Evolutionary conservation across 441 rosid species (phyloP).

Genomic region (Erysimum cheiri): DNA sequence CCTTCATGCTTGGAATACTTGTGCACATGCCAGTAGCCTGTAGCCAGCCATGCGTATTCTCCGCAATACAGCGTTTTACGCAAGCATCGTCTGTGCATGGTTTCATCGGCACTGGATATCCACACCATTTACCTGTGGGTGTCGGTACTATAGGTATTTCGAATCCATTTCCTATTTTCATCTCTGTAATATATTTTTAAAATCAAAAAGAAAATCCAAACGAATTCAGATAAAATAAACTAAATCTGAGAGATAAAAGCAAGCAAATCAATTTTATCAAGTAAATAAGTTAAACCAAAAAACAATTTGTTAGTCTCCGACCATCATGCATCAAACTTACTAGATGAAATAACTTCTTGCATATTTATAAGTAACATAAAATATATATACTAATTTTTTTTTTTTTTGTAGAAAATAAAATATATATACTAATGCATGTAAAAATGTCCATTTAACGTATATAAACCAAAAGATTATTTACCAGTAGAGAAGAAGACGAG

Average conservation of each 20-base stretch:
- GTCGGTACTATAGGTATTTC: neutral
- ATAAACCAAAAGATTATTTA: constrained; percentile 3
- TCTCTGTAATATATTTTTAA: neutral
- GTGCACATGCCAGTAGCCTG: constrained; percentile 25
- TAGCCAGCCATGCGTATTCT: neutral
- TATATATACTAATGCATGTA: neutral
- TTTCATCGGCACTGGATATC: constrained; percentile 28
- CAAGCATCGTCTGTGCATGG: constrained; percentile 25
- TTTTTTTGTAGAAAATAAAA: too few species aligned
- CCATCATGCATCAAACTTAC: neutral
- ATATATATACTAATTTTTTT: too few species aligned
- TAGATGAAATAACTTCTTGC: neutral
- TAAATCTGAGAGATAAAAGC: too few species aligned
- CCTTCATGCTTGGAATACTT: neutral
- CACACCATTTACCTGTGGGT: constrained; percentile 33
- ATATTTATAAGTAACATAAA: neutral
- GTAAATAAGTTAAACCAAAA: neutral
- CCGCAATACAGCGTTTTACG: neutral
- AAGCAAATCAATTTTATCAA: too few species aligned
- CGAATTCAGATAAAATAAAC: too few species aligned
- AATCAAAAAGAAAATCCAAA: too few species aligned
- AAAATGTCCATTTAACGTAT: neutral
- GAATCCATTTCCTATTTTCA: constrained; percentile 1
- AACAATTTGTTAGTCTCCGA: neutral
- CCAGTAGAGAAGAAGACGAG: constrained; percentile 29